Base-by-base conservation (phyloP, 768 basidiomycete genomes). In the Candolleomyces aberdarensis region DNA sequence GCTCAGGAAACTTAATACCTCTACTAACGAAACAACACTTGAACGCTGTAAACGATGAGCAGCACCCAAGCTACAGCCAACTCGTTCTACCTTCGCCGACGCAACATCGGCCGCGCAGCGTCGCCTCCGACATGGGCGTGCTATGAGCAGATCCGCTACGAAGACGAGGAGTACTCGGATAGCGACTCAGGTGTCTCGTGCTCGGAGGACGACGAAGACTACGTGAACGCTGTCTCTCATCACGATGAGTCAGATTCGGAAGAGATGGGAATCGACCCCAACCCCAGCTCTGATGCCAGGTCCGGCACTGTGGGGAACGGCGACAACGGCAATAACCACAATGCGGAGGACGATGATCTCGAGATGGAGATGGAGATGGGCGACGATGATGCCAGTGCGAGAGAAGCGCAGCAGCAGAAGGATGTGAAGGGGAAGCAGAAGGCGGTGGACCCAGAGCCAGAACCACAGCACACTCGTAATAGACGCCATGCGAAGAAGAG, bases 51-150 rank as follows among this genome's bases (percentile, higher is more conserved):
- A 46, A 22, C 36, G 31, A 52, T 67, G 50, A 82, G 81, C 78
- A 77, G 69, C 69, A 73, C 74, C 48, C 65, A 77, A 62, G 36
- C 36, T 7, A 36, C 36, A 36, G 66, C 73, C 22, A 76, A 75
- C 63, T 72, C 79, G 0, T 80, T 74, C 67, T 79, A 82, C 70
- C 86, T 83, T 75, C 88, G 88, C 57, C 85, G 87, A 56, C 88
- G 90, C 65, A 83, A 84, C 46, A 85, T 92, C 65, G 91, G 91
- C 22, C 83, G 91, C 56, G 91, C 91, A 43, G 85, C 91, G 17
- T 91, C 89, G 3, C 91, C 91, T 1, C 90, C 91, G 26, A 92
- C 89, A 0, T 92, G 91, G 91, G 90, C 90, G 11, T 93, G 90
- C 80, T 93, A 92, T 74, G 91, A 93, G 81, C 90, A 92, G 82